phyloP scores from a whole-genome alignment of 1,139 yeast genomes.

The Diutina catenulata region DNA sequence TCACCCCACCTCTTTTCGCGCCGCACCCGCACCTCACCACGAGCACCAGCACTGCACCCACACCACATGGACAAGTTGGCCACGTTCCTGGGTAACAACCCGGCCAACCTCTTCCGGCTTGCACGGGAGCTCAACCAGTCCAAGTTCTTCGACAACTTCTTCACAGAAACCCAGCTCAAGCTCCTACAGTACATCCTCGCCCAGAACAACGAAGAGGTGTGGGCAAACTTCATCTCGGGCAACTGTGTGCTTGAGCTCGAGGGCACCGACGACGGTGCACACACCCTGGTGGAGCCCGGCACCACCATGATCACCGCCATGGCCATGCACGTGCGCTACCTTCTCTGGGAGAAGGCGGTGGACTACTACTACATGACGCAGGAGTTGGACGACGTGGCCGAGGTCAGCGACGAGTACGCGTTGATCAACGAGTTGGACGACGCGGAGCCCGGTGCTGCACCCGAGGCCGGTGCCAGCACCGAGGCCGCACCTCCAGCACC shows the following conservation, averaged over 20 bases:
- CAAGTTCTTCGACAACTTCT: conserved; percentile 44
- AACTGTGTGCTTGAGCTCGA: conserved; percentile 48
- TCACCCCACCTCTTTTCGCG: no score
- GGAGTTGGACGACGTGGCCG: conserved; percentile 14
- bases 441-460: conserved; percentile 6
- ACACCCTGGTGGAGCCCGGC: conserved; percentile 34
- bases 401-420: conserved; percentile 26
- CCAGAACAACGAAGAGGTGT: conserved; percentile 23
- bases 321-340: conserved; percentile 54
- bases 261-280: conserved; percentile 51
- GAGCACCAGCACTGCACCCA: no score
- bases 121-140: conserved; percentile 35
- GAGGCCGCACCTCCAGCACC: no score
- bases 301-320: conserved; percentile 37
- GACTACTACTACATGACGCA: conserved; percentile 30
- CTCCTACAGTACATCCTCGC: conserved; percentile 33
- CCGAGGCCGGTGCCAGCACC: no score
- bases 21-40: no score
- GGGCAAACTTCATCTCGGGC: conserved; percentile 47
- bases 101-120: conserved; percentile 23
- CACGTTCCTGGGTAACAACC: conserved; percentile 2
- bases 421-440: conserved; percentile 23
- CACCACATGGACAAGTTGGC: conserved; percentile 5
- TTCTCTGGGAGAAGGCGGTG: conserved; percentile 66
- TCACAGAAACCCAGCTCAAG: conserved; percentile 51